A percentile compares a stretch with the other conserved stretches of the same genome.
These are phyloP conservation scores for Huiozyma naganishii DNA, from an alignment of 805 yeast species.

Conservation along the genomic window DNA sequence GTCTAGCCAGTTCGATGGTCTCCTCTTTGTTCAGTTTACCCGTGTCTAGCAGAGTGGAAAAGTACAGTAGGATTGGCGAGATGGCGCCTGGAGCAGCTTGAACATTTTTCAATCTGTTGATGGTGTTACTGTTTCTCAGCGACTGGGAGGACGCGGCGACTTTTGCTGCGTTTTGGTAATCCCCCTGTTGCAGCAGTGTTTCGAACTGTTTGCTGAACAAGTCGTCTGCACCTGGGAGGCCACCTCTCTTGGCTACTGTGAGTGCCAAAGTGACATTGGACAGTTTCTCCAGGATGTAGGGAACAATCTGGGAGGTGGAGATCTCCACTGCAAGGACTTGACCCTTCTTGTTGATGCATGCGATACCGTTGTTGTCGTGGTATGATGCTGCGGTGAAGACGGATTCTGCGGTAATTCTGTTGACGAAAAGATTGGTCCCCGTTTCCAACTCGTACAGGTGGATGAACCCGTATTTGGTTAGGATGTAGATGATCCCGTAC, in stretches of 20 bases:
- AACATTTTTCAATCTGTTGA: slow-evolving; percentile 79
- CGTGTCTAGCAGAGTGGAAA: slow-evolving; percentile 81
- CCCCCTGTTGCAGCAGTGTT: slow-evolving; percentile 69
- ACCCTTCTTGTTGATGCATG: slow-evolving; percentile 90
- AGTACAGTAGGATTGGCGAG: slow-evolving; percentile 88
- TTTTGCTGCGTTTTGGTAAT: slow-evolving; percentile 86
- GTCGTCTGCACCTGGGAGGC: slow-evolving; percentile 93
- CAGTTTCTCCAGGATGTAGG: slow-evolving; percentile 77
- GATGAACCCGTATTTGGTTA: slow-evolving; percentile 93
- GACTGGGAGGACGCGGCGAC: slow-evolving; percentile 93
- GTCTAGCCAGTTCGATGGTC: slow-evolving; percentile 88
- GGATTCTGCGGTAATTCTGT: slow-evolving; percentile 91
- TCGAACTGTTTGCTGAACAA: slow-evolving; percentile 88
- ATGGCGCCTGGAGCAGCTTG: slow-evolving; percentile 92
- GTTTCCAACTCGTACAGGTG: slow-evolving; percentile 91
- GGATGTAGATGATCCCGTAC: slow-evolving; percentile 78
- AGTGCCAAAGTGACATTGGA: slow-evolving; percentile 82
- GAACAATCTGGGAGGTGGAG: slow-evolving; percentile 72
- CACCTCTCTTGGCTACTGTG: slow-evolving; percentile 86
- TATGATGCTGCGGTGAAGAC: slow-evolving; percentile 80
- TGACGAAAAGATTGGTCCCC: slow-evolving; percentile 86
- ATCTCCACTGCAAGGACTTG: slow-evolving; percentile 90
- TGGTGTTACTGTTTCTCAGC: slow-evolving; percentile 88
- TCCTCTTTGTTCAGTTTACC: slow-evolving; percentile 89
- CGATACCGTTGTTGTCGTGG: slow-evolving; percentile 67